Base-by-base conservation (phyloP, 2,329 filamentous ascomycete genomes). In the Daldinia sp. region DNA sequence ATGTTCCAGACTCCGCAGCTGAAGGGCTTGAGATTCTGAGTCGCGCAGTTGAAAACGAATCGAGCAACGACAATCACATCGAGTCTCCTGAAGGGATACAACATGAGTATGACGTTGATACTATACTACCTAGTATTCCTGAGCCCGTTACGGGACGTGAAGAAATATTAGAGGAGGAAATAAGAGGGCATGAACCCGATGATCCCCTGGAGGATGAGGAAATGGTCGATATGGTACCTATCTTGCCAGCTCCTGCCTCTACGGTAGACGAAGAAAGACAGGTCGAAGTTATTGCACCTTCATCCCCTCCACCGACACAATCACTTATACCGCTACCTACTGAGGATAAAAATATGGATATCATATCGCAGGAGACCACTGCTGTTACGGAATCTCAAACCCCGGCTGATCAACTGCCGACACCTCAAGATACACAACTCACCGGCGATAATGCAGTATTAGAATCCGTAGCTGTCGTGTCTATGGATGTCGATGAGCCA, bases 1-100 rank as follows among this genome's bases (percentile, higher is more conserved):
- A 41, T 15, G 35, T 30, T 15, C 68, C 72, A 10, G 54, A 73
- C 15, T 74, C 74, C 13, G 75, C 74, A 23, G 74, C 74, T 42
- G 74, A 77, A 18, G 76, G 76, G 6, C 75, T 77, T n/a, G 76
- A 77, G 51, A 72, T 75, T 15, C 63, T 77, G 13, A 76, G 74
- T 42, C 74, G 65, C 46, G 63, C 28, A 12, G 60, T 76, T 26
- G 72, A 77, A 41, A 59, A 59, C 23, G 72, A 76, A 62, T 70
- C 71, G 4, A 68, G 60, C 23, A 60, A 60, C 33, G 51, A 61
- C 23, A 55, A 42, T 26, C 33, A 63, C 37, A 10, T 42, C 23
- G 26, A 42, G 23, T 30, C 35, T 33, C 18, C 61, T 28, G 53
- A 66, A 42, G 20, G 46, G 3, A 20, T 37, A 20, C 56, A 54